Percentiles rank a stretch among this genome's conserved stretches.
phyloP scores from a whole-genome alignment of 805 yeast genomes.

The Priceomyces carsonii region DNA sequence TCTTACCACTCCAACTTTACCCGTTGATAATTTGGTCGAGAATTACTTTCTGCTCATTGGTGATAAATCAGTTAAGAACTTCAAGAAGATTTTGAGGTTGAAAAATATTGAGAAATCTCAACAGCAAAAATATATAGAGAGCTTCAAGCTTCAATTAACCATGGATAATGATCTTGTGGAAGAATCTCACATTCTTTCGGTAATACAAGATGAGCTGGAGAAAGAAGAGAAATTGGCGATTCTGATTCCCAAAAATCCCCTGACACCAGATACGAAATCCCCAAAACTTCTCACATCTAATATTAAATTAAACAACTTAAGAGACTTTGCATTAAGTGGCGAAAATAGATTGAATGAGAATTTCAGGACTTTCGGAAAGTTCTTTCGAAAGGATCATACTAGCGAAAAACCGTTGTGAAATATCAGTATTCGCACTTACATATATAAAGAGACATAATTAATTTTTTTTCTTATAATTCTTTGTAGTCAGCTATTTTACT shows the following conservation, averaged over 20 bases:
- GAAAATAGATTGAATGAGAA: constrained; percentile 70
- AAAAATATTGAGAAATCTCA: constrained; percentile 50
- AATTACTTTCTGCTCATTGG: constrained; percentile 67
- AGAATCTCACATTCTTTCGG: constrained; percentile 30
- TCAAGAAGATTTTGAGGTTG: constrained; percentile 60
- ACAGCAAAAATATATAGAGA: constrained; percentile 34
- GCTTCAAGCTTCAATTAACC: constrained; percentile 36
- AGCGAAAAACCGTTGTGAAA: constrained; percentile 11
- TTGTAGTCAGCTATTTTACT: too few relatives aligned
- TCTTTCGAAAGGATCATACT: constrained; percentile 36
- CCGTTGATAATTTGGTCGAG: constrained; percentile 59
- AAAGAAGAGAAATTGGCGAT: constrained; percentile 1
- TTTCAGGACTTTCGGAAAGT: constrained; percentile 61
- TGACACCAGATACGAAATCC: constrained; percentile 20
- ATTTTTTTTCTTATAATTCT: too few relatives aligned
- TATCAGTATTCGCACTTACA: too few relatives aligned
- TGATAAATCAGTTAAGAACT: constrained; percentile 63
- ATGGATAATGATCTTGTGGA: constrained; percentile 25
- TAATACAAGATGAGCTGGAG: constrained; percentile 27
- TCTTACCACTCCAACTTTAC: constrained; percentile 62
- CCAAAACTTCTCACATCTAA: constrained; percentile 26
- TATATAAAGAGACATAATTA: too few relatives aligned
- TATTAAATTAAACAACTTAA: constrained; percentile 42
- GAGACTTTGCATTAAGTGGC: constrained; percentile 49
- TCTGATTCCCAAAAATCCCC: constrained; percentile 7